Evolutionary conservation across 2,329 filamentous ascomycete genomes (phyloP).

Genomic region (Diaporthe citrichinensis): DNA sequence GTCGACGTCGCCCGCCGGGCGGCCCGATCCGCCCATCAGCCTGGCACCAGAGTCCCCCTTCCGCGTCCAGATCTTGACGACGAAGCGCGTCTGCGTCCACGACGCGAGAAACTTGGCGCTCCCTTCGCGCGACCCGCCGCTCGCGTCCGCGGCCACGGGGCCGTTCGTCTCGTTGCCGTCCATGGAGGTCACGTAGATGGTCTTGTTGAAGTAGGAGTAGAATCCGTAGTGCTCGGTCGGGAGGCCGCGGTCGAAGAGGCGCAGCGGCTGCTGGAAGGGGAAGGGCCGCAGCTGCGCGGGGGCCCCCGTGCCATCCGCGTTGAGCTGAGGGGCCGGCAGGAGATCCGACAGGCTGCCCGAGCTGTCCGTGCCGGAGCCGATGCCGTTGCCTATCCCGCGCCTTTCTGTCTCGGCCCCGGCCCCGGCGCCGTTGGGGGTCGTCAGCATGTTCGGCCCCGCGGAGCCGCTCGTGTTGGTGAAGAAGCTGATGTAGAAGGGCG

Average conservation of each 20-base stretch:
- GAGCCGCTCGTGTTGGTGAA: conserved; percentile 62
- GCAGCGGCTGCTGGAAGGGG: conserved; percentile 81
- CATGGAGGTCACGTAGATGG: conserved; percentile 81
- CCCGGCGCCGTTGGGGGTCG: neutral
- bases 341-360: conserved; percentile 62
- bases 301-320: conserved; percentile 79
- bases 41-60: conserved; percentile 53
- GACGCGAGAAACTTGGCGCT: conserved; percentile 71
- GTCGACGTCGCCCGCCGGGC: conserved; percentile 46
- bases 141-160: conserved; percentile 59
- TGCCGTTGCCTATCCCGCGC: conserved; percentile 48
- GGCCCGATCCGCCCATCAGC: conserved; percentile 52
- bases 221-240: conserved; percentile 92
- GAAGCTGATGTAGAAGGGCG: conserved; percentile 89
- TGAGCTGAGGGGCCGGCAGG: conserved; percentile 75
- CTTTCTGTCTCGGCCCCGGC: conserved; percentile 43
- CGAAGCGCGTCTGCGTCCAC: conserved; percentile 72
- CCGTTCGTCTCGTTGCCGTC: conserved; percentile 54
- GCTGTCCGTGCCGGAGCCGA: conserved; percentile 42
- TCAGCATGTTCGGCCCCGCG: conserved; percentile 47
- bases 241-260: conserved; percentile 86
- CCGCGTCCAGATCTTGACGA: conserved; percentile 77
- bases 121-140: conserved; percentile 67
- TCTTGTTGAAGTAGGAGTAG: conserved; percentile 91
- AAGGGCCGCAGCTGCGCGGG: conserved; percentile 80